These are phyloP conservation scores for Aureobasidium lini DNA, from an alignment of 2,329 filamentous ascomycete genomes.

Conservation along the genomic window DNA sequence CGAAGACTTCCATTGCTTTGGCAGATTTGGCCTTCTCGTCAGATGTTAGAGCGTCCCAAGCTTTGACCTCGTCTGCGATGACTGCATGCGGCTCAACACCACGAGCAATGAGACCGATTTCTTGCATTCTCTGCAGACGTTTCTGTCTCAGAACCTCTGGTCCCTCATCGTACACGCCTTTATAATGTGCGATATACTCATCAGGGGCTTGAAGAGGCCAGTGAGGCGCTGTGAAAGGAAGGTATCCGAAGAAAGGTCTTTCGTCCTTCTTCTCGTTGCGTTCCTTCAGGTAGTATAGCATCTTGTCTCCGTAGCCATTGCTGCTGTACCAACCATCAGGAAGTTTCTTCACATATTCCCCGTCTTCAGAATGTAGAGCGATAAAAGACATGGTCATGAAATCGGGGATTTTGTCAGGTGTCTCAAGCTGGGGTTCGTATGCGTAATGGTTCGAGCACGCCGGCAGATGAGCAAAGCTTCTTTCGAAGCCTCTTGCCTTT, in stretches of 20 bases:
- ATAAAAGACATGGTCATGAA: conserved; percentile 38
- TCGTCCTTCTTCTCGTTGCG: conserved; percentile 29
- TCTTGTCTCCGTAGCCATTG: conserved; percentile 34
- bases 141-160: conserved; percentile 49
- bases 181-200: conserved; percentile 50
- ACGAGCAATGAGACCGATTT: conserved; percentile 47
- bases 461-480: conserved; percentile 52
- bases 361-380: conserved; percentile 33
- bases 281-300: conserved; percentile 31
- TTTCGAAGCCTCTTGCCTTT: conserved; percentile 51
- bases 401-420: conserved; percentile 29
- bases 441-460: conserved; percentile 53
- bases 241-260: conserved; percentile 52
- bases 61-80: conserved; percentile 41
- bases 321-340: conserved; percentile 33
- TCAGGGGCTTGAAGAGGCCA: conserved; percentile 56
- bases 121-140: conserved; percentile 48
- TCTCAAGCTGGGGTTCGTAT: conserved; percentile 41
- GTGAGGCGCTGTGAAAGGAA: conserved; percentile 56
- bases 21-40: conserved; percentile 43
- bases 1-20: conserved; percentile 54
- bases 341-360: conserved; percentile 32
- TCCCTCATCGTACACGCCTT: conserved; percentile 53
- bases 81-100: conserved; percentile 47
- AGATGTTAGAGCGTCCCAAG: conserved; percentile 41